phyloP scores from a whole-genome alignment of 805 yeast species.

The Wickerhamomyces silvicola region DNA sequence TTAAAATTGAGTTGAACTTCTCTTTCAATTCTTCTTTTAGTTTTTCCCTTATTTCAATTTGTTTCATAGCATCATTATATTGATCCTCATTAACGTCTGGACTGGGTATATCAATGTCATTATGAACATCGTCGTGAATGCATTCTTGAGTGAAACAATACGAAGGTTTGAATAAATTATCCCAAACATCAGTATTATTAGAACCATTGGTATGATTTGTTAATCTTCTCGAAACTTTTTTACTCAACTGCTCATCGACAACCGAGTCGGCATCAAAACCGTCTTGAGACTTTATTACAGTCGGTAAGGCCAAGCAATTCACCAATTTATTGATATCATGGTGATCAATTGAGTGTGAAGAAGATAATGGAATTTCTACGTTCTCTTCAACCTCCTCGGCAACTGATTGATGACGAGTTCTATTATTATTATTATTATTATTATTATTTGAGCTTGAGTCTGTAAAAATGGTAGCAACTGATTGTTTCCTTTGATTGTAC shows the following conservation, averaged over 20 bases:
- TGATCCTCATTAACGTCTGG: conserved; percentile 9
- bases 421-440: too few species aligned
- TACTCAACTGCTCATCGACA: conserved; percentile 4
- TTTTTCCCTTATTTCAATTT: conserved; percentile 13
- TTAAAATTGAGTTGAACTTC: conserved; percentile 35
- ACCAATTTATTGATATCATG: background rate
- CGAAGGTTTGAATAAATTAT: conserved; percentile 8
- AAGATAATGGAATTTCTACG: too few species aligned
- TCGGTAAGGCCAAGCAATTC: conserved; percentile 6
- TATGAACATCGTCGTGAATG: conserved; percentile 7
- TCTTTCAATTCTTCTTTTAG: conserved; percentile 16
- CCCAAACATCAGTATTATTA: conserved; percentile 10
- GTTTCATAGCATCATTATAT: conserved; percentile 13
- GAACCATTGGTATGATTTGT: background rate
- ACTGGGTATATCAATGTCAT: background rate
- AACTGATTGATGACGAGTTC: conserved; percentile 16
- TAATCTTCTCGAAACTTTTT: background rate
- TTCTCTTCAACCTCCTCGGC: conserved; percentile 11
- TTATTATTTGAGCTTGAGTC: conserved; percentile 8
- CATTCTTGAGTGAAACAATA: too few species aligned
- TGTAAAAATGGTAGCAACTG: conserved; percentile 17
- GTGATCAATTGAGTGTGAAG: too few species aligned
- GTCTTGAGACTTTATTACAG: conserved; percentile 9
- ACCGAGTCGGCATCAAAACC: conserved; percentile 19
- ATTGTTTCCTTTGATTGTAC: conserved; percentile 12